Conservation (phyloP, 2,329 filamentous ascomycete species). For the Aspergillus pseudonomiae region DNA sequence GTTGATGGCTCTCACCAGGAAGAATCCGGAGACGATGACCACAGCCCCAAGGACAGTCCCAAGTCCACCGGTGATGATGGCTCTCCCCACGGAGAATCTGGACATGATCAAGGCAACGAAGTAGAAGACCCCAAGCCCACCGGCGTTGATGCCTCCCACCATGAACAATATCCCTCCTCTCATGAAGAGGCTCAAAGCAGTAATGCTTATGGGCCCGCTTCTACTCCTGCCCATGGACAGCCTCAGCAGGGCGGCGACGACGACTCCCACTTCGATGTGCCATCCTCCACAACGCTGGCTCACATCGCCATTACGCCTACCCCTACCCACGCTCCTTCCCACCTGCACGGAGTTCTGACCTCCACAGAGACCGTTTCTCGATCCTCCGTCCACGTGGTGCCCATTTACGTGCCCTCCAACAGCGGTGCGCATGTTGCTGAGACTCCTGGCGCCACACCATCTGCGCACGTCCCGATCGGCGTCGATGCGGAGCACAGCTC, state of each 20-base stretch:
- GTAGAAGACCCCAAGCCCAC: background rate
- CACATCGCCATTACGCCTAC: background rate
- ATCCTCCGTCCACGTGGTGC: slow-evolving; percentile 29
- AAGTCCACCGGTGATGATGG: background rate
- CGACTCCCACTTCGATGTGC: background rate
- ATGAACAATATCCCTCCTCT: background rate
- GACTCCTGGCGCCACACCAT: background rate
- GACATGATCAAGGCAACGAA: no score
- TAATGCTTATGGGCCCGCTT: background rate
- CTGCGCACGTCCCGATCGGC: slow-evolving; percentile 11
- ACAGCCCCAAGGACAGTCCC: background rate
- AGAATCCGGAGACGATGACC: background rate
- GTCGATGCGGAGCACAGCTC: slow-evolving; percentile 15
- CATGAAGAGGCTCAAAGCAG: background rate
- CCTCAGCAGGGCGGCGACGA: background rate
- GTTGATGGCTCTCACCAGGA: background rate
- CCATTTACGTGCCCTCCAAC: slow-evolving; percentile 29
- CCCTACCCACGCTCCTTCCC: background rate
- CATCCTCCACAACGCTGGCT: background rate
- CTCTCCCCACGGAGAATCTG: background rate
- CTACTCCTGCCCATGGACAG: background rate
- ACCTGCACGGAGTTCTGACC: background rate
- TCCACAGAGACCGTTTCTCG: slow-evolving; percentile 18
- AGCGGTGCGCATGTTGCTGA: background rate
- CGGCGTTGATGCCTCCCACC: background rate